Conservation (phyloP, 768 basidiomycete genomes). For the Leccinum disarticulatum region DNA sequence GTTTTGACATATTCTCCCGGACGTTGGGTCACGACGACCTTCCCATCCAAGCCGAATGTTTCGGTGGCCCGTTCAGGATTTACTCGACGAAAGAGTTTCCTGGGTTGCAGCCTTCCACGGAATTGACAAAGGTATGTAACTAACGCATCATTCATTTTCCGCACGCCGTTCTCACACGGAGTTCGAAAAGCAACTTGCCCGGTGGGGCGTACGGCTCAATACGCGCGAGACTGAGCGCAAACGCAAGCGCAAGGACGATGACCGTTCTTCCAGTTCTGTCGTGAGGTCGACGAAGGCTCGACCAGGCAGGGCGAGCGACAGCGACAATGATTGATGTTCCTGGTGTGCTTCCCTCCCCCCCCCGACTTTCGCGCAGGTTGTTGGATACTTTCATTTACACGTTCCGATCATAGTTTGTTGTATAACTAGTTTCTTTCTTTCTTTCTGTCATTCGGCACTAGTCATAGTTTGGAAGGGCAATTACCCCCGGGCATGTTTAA, state of each 20-base stretch:
- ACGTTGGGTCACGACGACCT: slow-evolving; percentile 29
- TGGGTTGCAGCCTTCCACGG: slow-evolving; percentile 65
- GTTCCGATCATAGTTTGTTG: slow-evolving; percentile 12
- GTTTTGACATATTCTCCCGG: slow-evolving; percentile 57
- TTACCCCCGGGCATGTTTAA: neutral
- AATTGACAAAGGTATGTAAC: slow-evolving; percentile 54
- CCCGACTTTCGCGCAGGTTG: neutral
- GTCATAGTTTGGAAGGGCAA: slow-evolving; percentile 7
- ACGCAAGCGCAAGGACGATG: slow-evolving; percentile 32
- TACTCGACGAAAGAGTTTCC: slow-evolving; percentile 78
- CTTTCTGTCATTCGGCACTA: slow-evolving; percentile 5
- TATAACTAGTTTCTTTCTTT: slow-evolving; percentile 12
- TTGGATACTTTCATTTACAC: slow-evolving; percentile 10
- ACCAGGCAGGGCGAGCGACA: slow-evolving; percentile 20
- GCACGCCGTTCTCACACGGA: slow-evolving; percentile 1
- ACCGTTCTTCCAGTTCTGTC: slow-evolving; percentile 6
- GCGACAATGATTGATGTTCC: slow-evolving; percentile 24
- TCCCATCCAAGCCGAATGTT: slow-evolving; percentile 61
- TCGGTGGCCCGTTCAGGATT: slow-evolving; percentile 64
- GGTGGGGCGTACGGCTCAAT: slow-evolving; percentile 36
- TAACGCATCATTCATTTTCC: neutral
- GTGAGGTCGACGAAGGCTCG: slow-evolving; percentile 4
- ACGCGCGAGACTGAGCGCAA: slow-evolving; percentile 39
- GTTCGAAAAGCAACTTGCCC: slow-evolving; percentile 31
- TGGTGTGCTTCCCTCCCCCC: neutral